Evolutionary conservation across 768 basidiomycete species (phyloP).

Genomic region (Boletus bicolor): DNA sequence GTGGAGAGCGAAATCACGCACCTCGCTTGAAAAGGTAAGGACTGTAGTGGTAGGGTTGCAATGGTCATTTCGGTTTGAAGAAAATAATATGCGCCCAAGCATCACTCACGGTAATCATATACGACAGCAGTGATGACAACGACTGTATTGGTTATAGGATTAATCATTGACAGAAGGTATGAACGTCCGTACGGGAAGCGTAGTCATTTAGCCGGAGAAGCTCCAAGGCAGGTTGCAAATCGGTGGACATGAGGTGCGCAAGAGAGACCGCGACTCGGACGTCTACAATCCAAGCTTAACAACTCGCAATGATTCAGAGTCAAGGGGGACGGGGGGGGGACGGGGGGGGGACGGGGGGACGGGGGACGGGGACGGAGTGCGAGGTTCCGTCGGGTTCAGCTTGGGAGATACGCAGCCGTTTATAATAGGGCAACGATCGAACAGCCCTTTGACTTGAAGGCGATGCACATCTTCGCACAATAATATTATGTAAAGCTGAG

Average conservation of each 20-base stretch:
- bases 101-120: conserved; percentile 12
- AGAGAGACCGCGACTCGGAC: too few species aligned
- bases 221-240: background rate
- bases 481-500: too few species aligned
- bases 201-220: background rate
- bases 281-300: too few species aligned
- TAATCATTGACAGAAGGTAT: background rate
- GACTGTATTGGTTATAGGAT: background rate
- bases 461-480: too few species aligned
- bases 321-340: too few species aligned
- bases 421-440: too few species aligned
- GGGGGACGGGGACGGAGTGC: too few species aligned
- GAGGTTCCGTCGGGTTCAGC: too few species aligned
- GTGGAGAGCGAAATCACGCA: background rate
- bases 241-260: background rate
- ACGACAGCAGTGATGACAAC: background rate
- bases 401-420: too few species aligned
- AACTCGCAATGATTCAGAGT: too few species aligned
- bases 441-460: too few species aligned
- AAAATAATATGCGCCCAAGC: rapidly evolving
- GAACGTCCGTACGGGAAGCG: background rate
- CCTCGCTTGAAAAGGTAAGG: conserved; percentile 4
- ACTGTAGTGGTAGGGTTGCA: background rate
- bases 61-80: background rate
- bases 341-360: too few species aligned